These are phyloP conservation scores for Strigomonas galati DNA, from an alignment of 208 protist species.

Conservation along the genomic window DNA sequence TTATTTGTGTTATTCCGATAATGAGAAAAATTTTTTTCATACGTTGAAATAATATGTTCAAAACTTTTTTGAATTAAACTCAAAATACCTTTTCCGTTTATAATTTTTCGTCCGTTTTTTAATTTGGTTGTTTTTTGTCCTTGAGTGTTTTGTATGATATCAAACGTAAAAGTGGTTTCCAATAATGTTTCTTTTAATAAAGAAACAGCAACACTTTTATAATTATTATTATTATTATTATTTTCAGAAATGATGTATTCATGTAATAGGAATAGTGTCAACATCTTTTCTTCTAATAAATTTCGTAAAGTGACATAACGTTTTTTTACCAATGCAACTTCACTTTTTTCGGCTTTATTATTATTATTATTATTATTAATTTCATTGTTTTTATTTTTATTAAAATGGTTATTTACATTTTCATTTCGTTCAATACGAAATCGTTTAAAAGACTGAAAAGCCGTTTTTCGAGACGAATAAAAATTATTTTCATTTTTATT, in stretches of 20 bases:
- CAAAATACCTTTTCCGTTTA: background rate
- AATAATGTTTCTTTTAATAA: too few relatives aligned
- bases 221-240: background rate
- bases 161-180: too few relatives aligned
- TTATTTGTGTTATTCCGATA: slow-evolving; percentile 2
- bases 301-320: background rate
- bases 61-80: slow-evolving; percentile 1
- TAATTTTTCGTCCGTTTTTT: background rate
- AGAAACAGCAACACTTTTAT: too few relatives aligned
- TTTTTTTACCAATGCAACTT: background rate
- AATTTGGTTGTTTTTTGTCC: background rate
- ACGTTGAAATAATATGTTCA: too few relatives aligned
- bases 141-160: background rate
- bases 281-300: background rate
- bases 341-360: background rate
- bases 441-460: background rate
- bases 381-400: background rate
- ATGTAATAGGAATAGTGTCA: background rate
- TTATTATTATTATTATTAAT: too few relatives aligned
- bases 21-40: too few relatives aligned
- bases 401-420: background rate
- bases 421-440: slow-evolving; percentile 4
- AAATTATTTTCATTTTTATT: background rate
- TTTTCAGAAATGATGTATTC: background rate
- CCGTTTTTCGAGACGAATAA: background rate